Base-by-base conservation (phyloP, 2,329 filamentous ascomycete species). In the Stachybotrys echinatus region DNA sequence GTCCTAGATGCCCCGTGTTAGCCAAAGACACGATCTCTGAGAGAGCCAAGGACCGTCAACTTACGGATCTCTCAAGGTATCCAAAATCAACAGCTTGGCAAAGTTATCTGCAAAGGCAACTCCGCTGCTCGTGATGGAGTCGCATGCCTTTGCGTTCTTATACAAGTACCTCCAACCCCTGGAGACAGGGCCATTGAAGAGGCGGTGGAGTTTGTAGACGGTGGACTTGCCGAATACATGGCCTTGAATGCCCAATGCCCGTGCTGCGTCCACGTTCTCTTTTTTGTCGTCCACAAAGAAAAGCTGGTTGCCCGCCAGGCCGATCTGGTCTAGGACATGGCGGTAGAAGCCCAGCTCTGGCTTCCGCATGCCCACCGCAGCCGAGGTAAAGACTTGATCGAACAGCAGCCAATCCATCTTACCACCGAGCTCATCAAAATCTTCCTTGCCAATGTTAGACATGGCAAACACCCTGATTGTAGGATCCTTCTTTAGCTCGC, bases 341-440 rank as follows among this genome's bases (percentile, higher is more conserved):
- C 22, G 21, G 21, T 45, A 45, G 42, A 45, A 45, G 3, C 42
- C 10, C 14, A 4, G 3, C 21, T 45, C 42, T 12, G 42, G 42
- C 21, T 45, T 45, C 12, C 42, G 42, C 42, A 45, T 45, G 21
- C 42, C 42, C 22, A 22, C 42, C 22, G 19, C 42, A 18, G 42
- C 42, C 22, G 42, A 45, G 20, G 42, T 45, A 23, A 45, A 45
- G 21, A 45, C 42, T 12, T 18, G 42, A 27, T 45, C 42, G 14
- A 45, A 45, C 17, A 45, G 42, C 17, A n/a, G 17, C 20, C 42
- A 45, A 22, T 45, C 42, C 42, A 45, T 45, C 42, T 45, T 45
- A 19, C 27, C 42, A n/a, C 20, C 20, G n/a, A 45, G 42, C 12
- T 22, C 21, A 12, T 45, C 20, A 27, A 23, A 45, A 22, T 45